Conservation (phyloP, 2,329 filamentous ascomycete genomes). For the Aspergillus niger region DNA sequence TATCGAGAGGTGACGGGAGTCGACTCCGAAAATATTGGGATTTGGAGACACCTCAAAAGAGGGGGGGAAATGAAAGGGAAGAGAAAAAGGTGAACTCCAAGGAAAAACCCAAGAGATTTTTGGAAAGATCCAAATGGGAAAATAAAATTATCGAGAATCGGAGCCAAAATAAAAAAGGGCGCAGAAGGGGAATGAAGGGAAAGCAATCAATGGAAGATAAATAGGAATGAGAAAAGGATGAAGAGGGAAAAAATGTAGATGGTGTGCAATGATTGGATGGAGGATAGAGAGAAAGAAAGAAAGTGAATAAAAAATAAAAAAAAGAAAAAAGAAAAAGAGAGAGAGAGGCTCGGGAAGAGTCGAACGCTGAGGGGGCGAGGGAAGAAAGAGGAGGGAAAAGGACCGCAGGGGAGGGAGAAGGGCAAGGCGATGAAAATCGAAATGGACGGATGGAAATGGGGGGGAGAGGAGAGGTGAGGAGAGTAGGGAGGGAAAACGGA, state of each 20-base stretch:
- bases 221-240: slow-evolving; percentile 4
- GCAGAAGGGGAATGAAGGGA: slow-evolving; percentile 8
- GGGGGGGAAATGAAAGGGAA: slow-evolving; percentile 1
- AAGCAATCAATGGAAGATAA: slow-evolving; percentile 14
- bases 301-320: background rate
- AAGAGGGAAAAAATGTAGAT: slow-evolving; percentile 5
- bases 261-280: slow-evolving; percentile 1
- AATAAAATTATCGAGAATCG: slow-evolving; percentile 1
- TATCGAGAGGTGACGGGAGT: slow-evolving; percentile 4
- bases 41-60: background rate
- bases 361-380: background rate
- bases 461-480: background rate
- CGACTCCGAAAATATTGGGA: slow-evolving; percentile 7
- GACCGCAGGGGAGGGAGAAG: slow-evolving; percentile 1
- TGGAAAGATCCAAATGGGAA: slow-evolving; percentile 6
- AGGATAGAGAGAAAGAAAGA: slow-evolving; percentile 4
- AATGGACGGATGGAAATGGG: background rate
- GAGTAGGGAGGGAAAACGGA: background rate
- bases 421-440: slow-evolving; percentile 10
- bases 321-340: slow-evolving; percentile 6
- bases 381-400: background rate
- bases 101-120: slow-evolving; percentile 6
- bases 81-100: background rate
- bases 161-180: slow-evolving; percentile 3
- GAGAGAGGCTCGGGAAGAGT: slow-evolving; percentile 9